Percentiles rank a stretch among this genome's conserved stretches.
phyloP scores from a whole-genome alignment of 2,329 filamentous ascomycete genomes.

The Ascochyta koolunga region DNA sequence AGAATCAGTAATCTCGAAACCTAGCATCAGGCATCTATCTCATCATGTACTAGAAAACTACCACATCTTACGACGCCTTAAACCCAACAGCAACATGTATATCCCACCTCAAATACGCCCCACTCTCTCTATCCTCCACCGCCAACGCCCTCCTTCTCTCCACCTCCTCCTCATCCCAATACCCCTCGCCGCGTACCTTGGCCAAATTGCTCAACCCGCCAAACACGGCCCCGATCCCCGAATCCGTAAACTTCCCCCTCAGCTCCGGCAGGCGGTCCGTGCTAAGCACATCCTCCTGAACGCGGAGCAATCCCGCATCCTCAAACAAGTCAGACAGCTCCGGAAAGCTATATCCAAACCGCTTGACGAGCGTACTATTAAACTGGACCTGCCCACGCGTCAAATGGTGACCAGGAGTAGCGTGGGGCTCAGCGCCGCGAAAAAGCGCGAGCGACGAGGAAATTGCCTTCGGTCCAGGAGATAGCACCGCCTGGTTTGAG shows the following conservation, averaged over 20 bases:
- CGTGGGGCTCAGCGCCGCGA: slow-evolving; percentile 12
- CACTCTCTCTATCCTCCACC: slow-evolving; percentile 29
- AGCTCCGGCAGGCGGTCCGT: slow-evolving; percentile 34
- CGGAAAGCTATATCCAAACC: slow-evolving; percentile 36
- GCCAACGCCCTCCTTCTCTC: slow-evolving; percentile 23
- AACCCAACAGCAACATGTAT: slow-evolving; percentile 37
- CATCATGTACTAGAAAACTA: background rate
- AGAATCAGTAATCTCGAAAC: too few relatives aligned
- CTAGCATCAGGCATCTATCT: too few relatives aligned
- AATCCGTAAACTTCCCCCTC: slow-evolving; percentile 35
- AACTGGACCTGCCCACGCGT: slow-evolving; percentile 29
- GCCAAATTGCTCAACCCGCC: slow-evolving; percentile 35
- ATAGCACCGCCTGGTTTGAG: slow-evolving; percentile 40
- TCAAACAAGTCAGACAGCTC: slow-evolving; percentile 23
- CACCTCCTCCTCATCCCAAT: slow-evolving; percentile 31
- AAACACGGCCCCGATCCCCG: slow-evolving; percentile 36
- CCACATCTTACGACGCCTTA: slow-evolving; percentile 6
- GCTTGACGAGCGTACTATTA: slow-evolving; percentile 25
- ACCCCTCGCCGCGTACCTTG: slow-evolving; percentile 25
- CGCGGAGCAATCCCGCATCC: slow-evolving; percentile 23
- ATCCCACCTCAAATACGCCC: slow-evolving; percentile 41
- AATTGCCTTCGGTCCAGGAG: slow-evolving; percentile 40
- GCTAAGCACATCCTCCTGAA: slow-evolving; percentile 35
- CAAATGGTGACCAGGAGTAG: slow-evolving; percentile 27
- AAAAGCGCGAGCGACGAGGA: slow-evolving; percentile 32